Percentiles rank a stretch among this genome's conserved stretches.
Conservation (phyloP, 768 basidiomycete genomes). For the Kockovaella imperatae region DNA sequence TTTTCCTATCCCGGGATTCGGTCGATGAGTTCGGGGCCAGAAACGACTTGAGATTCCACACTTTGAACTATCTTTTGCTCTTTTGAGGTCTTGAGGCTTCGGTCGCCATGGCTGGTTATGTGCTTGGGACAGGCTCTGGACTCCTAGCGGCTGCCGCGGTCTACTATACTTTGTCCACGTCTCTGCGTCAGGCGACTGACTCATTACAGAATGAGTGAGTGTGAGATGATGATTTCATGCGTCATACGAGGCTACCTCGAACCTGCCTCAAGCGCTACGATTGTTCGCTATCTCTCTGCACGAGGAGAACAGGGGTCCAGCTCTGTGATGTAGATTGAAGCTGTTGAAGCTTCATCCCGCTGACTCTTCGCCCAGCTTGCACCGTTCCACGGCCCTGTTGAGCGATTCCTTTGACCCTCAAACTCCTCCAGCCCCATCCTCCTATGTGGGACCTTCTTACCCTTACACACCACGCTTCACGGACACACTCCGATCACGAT, state of each 20-base stretch:
- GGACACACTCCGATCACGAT: slow-evolving; percentile 17
- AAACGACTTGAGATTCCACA: no score
- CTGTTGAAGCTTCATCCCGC: no score
- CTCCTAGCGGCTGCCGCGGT: slow-evolving; percentile 31
- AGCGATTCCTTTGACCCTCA: slow-evolving; percentile 25
- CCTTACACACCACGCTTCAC: slow-evolving; percentile 15
- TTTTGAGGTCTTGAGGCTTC: no score
- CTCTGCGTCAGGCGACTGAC: slow-evolving; percentile 14
- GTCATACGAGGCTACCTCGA: neutral
- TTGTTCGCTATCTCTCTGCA: neutral
- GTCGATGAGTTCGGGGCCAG: no score
- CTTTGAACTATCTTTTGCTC: neutral
- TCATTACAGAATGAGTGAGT: slow-evolving; percentile 32
- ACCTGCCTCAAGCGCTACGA: neutral
- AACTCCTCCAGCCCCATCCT: slow-evolving; percentile 16
- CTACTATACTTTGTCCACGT: slow-evolving; percentile 34
- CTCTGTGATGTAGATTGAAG: neutral
- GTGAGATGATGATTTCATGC: neutral
- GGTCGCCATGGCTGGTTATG: slow-evolving; percentile 27
- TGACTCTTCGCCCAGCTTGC: slow-evolving; percentile 11
- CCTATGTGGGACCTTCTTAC: slow-evolving; percentile 24
- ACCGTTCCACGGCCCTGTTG: slow-evolving; percentile 20
- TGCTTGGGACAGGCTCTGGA: slow-evolving; percentile 33
- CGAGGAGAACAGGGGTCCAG: neutral
- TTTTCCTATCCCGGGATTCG: no score